These are phyloP conservation scores for Pythium grandisporangium DNA, from an alignment of 352 stramenopile genomes.

Conservation along the genomic window DNA sequence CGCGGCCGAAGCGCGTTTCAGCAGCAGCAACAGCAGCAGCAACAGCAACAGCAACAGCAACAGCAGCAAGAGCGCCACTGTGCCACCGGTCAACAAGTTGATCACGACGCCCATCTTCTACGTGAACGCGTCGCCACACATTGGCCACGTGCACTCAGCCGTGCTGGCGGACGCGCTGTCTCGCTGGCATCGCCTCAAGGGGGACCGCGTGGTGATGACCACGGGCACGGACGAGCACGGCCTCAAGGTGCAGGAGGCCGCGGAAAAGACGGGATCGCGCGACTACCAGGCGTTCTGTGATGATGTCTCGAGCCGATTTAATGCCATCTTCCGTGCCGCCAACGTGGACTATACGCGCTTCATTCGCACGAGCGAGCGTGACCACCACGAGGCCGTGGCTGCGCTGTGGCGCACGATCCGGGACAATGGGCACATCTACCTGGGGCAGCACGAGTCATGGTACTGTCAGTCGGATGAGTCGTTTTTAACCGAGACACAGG, in stretches of 20 bases:
- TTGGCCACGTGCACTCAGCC: slow-evolving; percentile 97
- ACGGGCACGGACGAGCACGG: slow-evolving; percentile 99
- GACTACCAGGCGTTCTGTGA: slow-evolving; percentile 89
- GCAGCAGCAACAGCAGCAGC: not conserved
- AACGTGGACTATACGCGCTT: slow-evolving; percentile 93
- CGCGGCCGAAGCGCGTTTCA: not conserved
- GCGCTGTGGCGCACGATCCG: slow-evolving; percentile 90
- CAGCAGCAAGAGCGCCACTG: not conserved
- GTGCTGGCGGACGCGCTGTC: slow-evolving; percentile 84
- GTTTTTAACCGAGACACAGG: slow-evolving; percentile 97
- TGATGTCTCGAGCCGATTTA: slow-evolving; percentile 87
- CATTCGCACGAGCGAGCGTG: slow-evolving; percentile 94
- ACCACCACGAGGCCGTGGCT: slow-evolving; percentile 89
- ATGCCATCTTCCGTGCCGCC: slow-evolving; percentile 83
- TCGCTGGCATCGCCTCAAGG: slow-evolving; percentile 65
- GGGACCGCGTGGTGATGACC: slow-evolving; percentile 83
- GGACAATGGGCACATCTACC: slow-evolving; percentile 93
- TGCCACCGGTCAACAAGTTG: slow-evolving; percentile 16
- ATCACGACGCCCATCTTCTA: slow-evolving; percentile 99
- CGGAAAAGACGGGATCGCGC: slow-evolving; percentile 73
- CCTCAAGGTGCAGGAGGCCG: slow-evolving; percentile 93
- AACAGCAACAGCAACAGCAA: slow-evolving; percentile 1
- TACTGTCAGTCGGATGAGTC: slow-evolving; percentile 99
- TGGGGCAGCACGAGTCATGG: slow-evolving; percentile 96
- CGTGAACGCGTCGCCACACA: slow-evolving; percentile 98